Evolutionary conservation across 2,329 filamentous ascomycete genomes (phyloP).

Genomic region (Fusarium sp.): DNA sequence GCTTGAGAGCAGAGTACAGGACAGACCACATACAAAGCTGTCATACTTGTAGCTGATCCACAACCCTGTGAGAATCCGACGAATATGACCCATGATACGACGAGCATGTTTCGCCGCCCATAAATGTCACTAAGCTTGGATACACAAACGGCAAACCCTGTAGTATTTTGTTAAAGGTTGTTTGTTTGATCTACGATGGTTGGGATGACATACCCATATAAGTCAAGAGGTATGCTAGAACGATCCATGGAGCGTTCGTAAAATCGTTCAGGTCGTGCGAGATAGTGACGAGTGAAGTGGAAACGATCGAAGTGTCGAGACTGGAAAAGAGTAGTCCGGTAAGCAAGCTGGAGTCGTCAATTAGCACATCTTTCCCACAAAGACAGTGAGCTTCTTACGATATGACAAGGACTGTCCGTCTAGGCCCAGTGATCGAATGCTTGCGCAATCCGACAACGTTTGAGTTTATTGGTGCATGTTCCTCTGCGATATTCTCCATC

Average conservation of each 20-base stretch:
- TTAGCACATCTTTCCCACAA: constrained; percentile 30
- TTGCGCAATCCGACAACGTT: constrained; percentile 38
- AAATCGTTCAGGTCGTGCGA: constrained; percentile 65
- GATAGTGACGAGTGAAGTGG: constrained; percentile 69
- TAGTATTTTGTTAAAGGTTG: constrained; percentile 27
- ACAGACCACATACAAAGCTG: constrained; percentile 59
- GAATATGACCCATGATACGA: constrained; percentile 66
- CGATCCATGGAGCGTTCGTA: constrained; percentile 66
- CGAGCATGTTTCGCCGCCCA: constrained; percentile 64
- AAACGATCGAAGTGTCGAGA: constrained; percentile 69
- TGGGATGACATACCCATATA: constrained; percentile 62
- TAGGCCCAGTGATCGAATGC: constrained; percentile 43
- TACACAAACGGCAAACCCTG: constrained; percentile 68
- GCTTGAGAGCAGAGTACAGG: constrained; percentile 14
- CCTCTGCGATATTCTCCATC: constrained; percentile 21
- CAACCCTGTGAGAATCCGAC: constrained; percentile 68
- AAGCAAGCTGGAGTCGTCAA: constrained; percentile 57
- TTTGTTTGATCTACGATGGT: neutral
- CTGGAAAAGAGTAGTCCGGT: constrained; percentile 68
- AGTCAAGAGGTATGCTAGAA: constrained; percentile 67
- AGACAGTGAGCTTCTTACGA: constrained; percentile 48
- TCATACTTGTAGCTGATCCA: constrained; percentile 63
- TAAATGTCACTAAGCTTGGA: constrained; percentile 72
- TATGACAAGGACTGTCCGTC: constrained; percentile 52
- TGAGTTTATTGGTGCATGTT: constrained; percentile 5